Evolutionary conservation across 2,329 filamentous ascomycete species (phyloP).

Genomic region (Xenoacremonium recifei): DNA sequence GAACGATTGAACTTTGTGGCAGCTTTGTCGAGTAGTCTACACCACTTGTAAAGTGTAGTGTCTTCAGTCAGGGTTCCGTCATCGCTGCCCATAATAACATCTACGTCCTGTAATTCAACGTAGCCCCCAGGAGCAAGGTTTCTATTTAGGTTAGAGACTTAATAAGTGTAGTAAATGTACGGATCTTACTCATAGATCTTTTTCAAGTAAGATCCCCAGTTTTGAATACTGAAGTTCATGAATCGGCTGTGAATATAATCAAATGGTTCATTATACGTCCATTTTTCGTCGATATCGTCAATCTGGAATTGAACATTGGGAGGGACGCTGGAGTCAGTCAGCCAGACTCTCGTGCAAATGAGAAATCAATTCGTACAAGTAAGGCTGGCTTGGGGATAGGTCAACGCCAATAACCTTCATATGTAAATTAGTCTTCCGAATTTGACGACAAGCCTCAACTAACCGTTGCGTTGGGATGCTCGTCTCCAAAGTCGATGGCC

Average conservation of each 20-base stretch:
- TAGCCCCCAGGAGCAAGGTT: neutral
- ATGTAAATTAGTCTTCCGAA: neutral
- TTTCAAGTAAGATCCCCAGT: neutral
- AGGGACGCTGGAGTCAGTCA: neutral
- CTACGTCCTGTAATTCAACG: neutral
- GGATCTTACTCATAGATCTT: neutral
- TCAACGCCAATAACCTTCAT: neutral
- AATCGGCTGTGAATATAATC: neutral
- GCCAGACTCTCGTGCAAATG: neutral
- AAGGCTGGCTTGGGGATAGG: neutral
- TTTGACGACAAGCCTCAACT: neutral
- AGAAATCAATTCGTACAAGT: neutral
- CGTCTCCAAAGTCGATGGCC: slow-evolving; percentile 1
- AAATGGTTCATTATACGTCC: neutral
- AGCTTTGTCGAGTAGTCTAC: neutral
- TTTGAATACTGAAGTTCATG: neutral
- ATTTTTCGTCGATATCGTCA: neutral
- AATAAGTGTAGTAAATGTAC: neutral
- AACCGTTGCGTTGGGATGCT: neutral
- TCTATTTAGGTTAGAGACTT: neutral
- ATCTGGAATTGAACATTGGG: neutral
- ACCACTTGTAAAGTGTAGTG: neutral
- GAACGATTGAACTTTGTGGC: neutral
- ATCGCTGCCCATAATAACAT: neutral
- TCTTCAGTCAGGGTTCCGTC: neutral